Conservation (phyloP, 2,329 filamentous ascomycete species). For the Fusarium chuoi region DNA sequence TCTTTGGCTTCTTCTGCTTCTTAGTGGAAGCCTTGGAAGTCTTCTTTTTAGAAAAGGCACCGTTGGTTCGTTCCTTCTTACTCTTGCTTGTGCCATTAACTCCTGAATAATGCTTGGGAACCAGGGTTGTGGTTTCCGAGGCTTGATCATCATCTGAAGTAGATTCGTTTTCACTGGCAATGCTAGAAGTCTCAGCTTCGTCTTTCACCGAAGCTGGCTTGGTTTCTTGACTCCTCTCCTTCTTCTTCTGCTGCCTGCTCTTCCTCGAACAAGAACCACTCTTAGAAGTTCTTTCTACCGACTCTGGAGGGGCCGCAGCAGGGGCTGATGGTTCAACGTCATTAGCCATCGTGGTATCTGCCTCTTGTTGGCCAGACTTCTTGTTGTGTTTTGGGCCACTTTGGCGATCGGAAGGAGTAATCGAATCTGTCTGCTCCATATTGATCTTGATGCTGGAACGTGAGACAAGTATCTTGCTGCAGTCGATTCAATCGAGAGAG, state of each 20-base stretch:
- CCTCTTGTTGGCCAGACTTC: constrained; percentile 30
- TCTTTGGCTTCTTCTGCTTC: constrained; percentile 20
- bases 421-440: constrained; percentile 37
- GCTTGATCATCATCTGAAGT: constrained; percentile 25
- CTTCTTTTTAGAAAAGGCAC: constrained; percentile 20
- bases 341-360: constrained; percentile 16
- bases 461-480: neutral
- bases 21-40: constrained; percentile 11
- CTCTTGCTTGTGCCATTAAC: constrained; percentile 19
- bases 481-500: neutral
- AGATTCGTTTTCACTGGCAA: constrained; percentile 16
- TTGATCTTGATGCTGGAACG: neutral
- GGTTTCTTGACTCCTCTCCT: constrained; percentile 6
- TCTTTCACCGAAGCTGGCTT: constrained; percentile 8
- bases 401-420: constrained; percentile 33
- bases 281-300: constrained; percentile 14
- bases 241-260: constrained; percentile 27
- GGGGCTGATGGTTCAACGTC: constrained; percentile 14
- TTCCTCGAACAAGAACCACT: constrained; percentile 25
- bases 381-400: constrained; percentile 22
- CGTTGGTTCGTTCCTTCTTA: constrained; percentile 14
- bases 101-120: constrained; percentile 26
- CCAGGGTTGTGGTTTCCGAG: neutral
- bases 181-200: constrained; percentile 16
- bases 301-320: constrained; percentile 13